phyloP scores from a whole-genome alignment of 1,284 basidiomycete species.

The Chiua sp. region DNA sequence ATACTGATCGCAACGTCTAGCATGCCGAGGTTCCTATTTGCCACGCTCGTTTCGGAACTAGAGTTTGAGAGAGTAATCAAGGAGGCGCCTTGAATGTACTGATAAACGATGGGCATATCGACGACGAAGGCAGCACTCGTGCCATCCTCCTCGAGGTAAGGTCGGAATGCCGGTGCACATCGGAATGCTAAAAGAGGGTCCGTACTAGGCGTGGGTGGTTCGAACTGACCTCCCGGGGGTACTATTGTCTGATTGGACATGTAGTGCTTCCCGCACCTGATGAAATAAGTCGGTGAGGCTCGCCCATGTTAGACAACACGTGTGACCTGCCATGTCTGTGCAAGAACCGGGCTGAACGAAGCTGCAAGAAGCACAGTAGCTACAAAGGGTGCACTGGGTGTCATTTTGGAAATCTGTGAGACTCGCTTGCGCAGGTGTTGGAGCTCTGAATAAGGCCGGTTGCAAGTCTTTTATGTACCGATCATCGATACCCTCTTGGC shows the following conservation, averaged over 20 bases:
- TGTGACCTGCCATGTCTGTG: conserved; percentile 33
- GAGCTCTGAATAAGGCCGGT: not conserved
- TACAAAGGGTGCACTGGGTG: not conserved
- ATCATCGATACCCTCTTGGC: too few relatives aligned
- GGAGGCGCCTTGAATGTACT: conserved; percentile 50
- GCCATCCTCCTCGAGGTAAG: conserved; percentile 65
- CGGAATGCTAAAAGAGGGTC: conserved; percentile 67
- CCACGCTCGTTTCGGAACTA: conserved; percentile 8
- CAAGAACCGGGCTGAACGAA: conserved; percentile 9
- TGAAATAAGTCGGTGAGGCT: not conserved
- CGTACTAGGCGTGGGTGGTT: conserved; percentile 50
- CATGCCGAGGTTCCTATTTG: conserved; percentile 10
- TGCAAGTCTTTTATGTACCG: not conserved
- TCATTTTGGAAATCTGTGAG: conserved; percentile 11
- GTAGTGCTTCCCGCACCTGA: conserved; percentile 73
- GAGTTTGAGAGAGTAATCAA: conserved; percentile 48
- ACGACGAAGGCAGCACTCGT: conserved; percentile 52
- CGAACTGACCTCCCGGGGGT: conserved; percentile 65
- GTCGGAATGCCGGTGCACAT: conserved; percentile 69
- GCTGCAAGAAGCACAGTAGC: conserved; percentile 3
- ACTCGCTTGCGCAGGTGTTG: too few relatives aligned
- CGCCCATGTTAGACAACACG: not conserved
- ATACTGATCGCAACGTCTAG: conserved; percentile 49
- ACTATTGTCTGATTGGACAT: conserved; percentile 54
- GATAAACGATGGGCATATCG: conserved; percentile 60